A percentile compares a stretch with the other conserved stretches of the same genome.
These are phyloP conservation scores for Pilasporangium apinafurcum DNA, from an alignment of 352 stramenopile species.

Conservation along the genomic window DNA sequence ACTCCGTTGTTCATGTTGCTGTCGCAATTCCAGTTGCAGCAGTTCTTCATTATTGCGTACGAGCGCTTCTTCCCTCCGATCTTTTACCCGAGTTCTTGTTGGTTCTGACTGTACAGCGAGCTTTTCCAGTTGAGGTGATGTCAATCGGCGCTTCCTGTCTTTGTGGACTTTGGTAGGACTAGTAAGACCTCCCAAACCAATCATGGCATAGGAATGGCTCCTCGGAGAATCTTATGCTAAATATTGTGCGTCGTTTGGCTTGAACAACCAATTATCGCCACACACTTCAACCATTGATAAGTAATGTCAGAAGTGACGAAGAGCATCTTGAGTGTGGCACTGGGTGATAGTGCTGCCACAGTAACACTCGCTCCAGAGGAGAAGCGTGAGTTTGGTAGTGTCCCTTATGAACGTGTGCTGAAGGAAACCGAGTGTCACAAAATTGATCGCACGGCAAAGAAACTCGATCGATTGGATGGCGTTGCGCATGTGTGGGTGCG, in stretches of 20 bases:
- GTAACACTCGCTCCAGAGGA: not conserved
- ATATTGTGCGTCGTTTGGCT: no score
- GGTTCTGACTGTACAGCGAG: not conserved
- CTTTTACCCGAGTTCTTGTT: slow-evolving; percentile 22
- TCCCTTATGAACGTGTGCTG: slow-evolving; percentile 38
- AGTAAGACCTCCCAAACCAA: no score
- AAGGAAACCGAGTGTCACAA: slow-evolving; percentile 27
- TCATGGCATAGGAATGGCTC: no score
- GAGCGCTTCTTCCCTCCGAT: slow-evolving; percentile 22
- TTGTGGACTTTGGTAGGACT: no score
- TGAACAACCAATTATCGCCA: no score
- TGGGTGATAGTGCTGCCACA: no score
- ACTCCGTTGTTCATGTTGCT: slow-evolving; percentile 22
- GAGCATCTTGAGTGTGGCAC: no score
- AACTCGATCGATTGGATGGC: slow-evolving; percentile 19
- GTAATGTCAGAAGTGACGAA: no score
- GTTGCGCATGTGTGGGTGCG: slow-evolving; percentile 55
- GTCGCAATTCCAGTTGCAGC: slow-evolving; percentile 12
- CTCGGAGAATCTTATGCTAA: no score
- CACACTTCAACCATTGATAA: no score
- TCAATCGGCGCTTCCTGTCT: no score
- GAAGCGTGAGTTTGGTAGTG: slow-evolving; percentile 4
- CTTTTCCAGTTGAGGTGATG: slow-evolving; percentile 4
- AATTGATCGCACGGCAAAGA: slow-evolving; percentile 16
- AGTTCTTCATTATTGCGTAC: slow-evolving; percentile 10